Conservation (phyloP, 2,329 filamentous ascomycete genomes). For the Neoarthrinium moseri region DNA sequence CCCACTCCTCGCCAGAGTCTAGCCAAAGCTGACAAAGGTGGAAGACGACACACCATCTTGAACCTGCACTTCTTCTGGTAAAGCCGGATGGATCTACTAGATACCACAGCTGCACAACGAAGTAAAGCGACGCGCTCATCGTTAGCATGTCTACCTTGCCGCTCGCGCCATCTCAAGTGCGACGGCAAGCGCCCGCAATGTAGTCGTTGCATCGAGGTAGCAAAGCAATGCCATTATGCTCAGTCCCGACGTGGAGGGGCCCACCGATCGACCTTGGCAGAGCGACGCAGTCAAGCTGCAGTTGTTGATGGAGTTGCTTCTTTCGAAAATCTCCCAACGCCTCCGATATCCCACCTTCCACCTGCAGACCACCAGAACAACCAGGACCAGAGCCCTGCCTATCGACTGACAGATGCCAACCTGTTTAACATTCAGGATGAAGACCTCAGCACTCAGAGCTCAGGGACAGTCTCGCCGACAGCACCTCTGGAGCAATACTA, state of each 20-base stretch:
- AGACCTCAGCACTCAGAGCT: not conserved
- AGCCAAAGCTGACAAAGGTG: not conserved
- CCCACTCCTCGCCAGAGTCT: not conserved
- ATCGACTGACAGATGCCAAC: not conserved
- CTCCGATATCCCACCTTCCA: not conserved
- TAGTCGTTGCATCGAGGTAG: constrained; percentile 39
- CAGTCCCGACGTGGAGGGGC: constrained; percentile 47
- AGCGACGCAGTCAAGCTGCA: constrained; percentile 25
- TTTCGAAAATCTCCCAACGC: constrained; percentile 6
- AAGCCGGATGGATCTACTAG: not conserved
- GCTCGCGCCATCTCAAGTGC: constrained; percentile 51
- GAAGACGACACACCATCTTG: not conserved
- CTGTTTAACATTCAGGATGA: not conserved
- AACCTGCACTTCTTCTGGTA: not conserved
- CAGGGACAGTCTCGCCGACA: not conserved
- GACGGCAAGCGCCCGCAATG: constrained; percentile 48
- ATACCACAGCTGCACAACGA: not conserved
- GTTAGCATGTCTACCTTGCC: constrained; percentile 50
- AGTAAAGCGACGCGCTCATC: constrained; percentile 24
- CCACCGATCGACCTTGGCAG: constrained; percentile 26
- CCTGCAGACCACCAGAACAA: not conserved
- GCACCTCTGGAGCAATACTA: constrained; percentile 9
- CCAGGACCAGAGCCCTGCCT: not conserved
- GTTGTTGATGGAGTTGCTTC: constrained; percentile 13
- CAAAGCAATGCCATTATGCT: constrained; percentile 47